Conservation (phyloP, 306 rosid species). For the Fagus sylvatica region DNA sequence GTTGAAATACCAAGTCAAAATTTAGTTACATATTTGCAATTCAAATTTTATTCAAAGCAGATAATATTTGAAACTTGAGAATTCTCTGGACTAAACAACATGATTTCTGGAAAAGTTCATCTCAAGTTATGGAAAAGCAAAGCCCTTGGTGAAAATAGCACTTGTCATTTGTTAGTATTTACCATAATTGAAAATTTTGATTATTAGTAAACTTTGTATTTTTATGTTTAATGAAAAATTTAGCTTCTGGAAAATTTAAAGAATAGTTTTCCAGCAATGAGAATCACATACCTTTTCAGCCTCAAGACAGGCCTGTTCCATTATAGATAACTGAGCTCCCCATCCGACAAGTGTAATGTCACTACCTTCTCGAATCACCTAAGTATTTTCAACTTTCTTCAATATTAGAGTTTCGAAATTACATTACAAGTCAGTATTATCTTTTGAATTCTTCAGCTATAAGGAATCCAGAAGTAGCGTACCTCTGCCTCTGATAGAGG, state of each 20-base stretch:
- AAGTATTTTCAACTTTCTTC: slow-evolving; percentile 25
- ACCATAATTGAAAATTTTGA: background rate
- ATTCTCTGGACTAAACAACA: background rate
- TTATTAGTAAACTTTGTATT: background rate
- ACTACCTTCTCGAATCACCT: slow-evolving; percentile 77
- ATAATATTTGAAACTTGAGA: background rate
- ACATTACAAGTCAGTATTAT: background rate
- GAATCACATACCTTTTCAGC: slow-evolving; percentile 69
- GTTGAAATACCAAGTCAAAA: background rate
- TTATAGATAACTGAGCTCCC: slow-evolving; percentile 89
- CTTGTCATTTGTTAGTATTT: background rate
- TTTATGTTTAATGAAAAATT: background rate
- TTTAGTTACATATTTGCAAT: background rate
- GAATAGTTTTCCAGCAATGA: slow-evolving; percentile 6
- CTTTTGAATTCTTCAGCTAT: slow-evolving; percentile 14
- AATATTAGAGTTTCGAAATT: slow-evolving; percentile 4
- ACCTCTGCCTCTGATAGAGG: slow-evolving; percentile 98
- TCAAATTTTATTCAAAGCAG: background rate
- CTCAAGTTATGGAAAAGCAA: background rate
- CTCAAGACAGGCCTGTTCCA: slow-evolving; percentile 94
- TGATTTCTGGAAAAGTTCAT: background rate
- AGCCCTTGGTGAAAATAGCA: background rate
- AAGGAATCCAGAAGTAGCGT: slow-evolving; percentile 2
- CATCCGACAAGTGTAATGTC: slow-evolving; percentile 97
- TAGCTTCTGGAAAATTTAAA: background rate